Conservation (phyloP, 169 alveolate species). For the Cryptosporidium canis region DNA sequence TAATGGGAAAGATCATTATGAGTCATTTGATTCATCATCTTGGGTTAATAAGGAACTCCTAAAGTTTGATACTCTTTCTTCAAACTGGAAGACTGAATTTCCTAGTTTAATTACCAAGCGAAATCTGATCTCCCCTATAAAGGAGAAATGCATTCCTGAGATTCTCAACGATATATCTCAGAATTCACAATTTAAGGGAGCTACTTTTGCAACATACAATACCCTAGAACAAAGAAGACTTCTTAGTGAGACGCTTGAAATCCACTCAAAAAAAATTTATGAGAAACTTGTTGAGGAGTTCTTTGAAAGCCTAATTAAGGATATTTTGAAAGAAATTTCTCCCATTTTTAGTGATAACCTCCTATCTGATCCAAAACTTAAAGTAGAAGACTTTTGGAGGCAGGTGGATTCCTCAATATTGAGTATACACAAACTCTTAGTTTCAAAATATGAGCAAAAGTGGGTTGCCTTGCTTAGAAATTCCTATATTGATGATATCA, state of each 20-base stretch:
- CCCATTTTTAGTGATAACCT: background rate
- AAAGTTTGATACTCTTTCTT: constrained; percentile 18
- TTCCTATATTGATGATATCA: background rate
- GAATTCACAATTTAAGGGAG: background rate
- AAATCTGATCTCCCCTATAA: background rate
- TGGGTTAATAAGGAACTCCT: constrained; percentile 30
- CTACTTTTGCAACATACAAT: constrained; percentile 12
- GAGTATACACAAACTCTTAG: background rate
- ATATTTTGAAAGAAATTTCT: constrained; percentile 37
- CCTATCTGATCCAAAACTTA: constrained; percentile 36
- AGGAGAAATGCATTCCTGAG: constrained; percentile 28
- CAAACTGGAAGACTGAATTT: constrained; percentile 56
- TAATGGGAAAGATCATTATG: background rate
- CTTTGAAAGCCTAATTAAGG: constrained; percentile 37
- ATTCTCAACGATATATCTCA: background rate
- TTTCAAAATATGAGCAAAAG: constrained; percentile 12
- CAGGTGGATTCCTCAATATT: background rate
- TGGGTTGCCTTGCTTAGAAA: constrained; percentile 16
- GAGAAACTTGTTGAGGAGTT: constrained; percentile 55
- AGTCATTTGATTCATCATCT: constrained; percentile 1
- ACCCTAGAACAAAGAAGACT: constrained; percentile 37
- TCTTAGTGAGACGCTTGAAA: constrained; percentile 38
- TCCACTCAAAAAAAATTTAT: constrained; percentile 30
- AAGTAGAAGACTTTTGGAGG: constrained; percentile 18
- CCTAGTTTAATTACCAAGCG: constrained; percentile 5